phyloP scores from a whole-genome alignment of 306 rosid genomes.

The Arachis hypogaea region DNA sequence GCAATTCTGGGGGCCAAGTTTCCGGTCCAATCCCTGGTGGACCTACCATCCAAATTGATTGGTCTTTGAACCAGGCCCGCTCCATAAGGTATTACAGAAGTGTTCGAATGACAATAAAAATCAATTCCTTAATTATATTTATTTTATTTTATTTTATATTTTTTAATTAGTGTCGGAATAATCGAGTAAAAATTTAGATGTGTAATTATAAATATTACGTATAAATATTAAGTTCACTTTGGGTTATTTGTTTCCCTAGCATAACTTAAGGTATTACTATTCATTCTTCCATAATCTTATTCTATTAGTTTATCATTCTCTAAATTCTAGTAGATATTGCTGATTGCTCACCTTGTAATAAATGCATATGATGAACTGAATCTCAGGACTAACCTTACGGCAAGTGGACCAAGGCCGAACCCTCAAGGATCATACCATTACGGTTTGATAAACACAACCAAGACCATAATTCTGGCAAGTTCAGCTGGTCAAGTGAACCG shows the following conservation, averaged over 20 bases:
- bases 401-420: conserved; percentile 98
- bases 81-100: conserved; percentile 65
- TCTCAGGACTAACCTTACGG: conserved; percentile 94
- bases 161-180: too few relatives aligned
- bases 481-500: conserved; percentile 74
- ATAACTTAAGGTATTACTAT: conserved; percentile 46
- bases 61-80: conserved; percentile 99
- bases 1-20: conserved; percentile 77
- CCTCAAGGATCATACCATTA: conserved; percentile 99
- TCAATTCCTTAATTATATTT: too few relatives aligned
- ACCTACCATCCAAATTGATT: conserved; percentile 95
- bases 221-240: too few relatives aligned
- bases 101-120: too few relatives aligned
- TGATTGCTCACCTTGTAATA: too few relatives aligned
- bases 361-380: neutral
- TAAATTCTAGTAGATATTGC: too few relatives aligned
- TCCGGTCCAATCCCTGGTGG: conserved; percentile 96
- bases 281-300: neutral
- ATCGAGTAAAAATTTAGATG: too few relatives aligned
- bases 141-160: too few relatives aligned
- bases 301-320: too few relatives aligned
- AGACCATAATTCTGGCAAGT: conserved; percentile 65
- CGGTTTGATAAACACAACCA: conserved; percentile 72
- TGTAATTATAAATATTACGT: too few relatives aligned
- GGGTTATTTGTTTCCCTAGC: too few relatives aligned